These are phyloP conservation scores for Tulasnella sp. DNA, from an alignment of 768 basidiomycete species.

Conservation along the genomic window DNA sequence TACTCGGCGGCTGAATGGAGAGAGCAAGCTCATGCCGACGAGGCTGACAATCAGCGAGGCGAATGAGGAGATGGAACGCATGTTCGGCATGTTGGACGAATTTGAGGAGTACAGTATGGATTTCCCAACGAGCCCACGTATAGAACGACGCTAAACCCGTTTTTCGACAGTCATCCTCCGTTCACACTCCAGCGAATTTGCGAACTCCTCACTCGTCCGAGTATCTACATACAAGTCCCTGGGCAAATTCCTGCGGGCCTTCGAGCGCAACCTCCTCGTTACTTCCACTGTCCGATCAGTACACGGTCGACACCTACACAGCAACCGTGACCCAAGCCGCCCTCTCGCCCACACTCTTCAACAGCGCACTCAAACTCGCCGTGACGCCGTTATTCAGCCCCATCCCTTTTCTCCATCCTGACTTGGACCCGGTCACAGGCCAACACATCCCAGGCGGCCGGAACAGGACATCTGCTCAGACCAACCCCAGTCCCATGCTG, in stretches of 20 bases:
- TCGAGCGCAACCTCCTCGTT: slow-evolving; percentile 72
- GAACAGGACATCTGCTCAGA: slow-evolving; percentile 2
- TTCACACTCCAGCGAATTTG: slow-evolving; percentile 87
- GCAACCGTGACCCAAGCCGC: slow-evolving; percentile 30
- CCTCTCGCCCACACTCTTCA: slow-evolving; percentile 33
- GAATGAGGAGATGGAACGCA: slow-evolving; percentile 38
- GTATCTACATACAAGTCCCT: slow-evolving; percentile 64
- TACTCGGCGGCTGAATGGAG: slow-evolving; percentile 44
- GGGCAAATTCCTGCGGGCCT: slow-evolving; percentile 80
- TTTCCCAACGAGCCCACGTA: slow-evolving; percentile 8
- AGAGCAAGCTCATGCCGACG: slow-evolving; percentile 37
- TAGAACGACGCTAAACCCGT: background rate
- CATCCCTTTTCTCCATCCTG: slow-evolving; percentile 76
- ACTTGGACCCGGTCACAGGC: slow-evolving; percentile 70
- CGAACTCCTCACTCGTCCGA: slow-evolving; percentile 63
- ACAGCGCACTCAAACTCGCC: slow-evolving; percentile 31
- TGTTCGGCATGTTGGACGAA: slow-evolving; percentile 56
- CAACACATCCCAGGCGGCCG: slow-evolving; percentile 43
- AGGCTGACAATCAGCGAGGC: slow-evolving; percentile 55
- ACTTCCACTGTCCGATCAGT: slow-evolving; percentile 68
- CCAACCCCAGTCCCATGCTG: slow-evolving; percentile 12
- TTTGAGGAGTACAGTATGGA: slow-evolving; percentile 70
- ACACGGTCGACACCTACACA: slow-evolving; percentile 31
- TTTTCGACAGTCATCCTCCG: slow-evolving; percentile 41
- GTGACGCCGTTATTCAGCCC: slow-evolving; percentile 78